Evolutionary conservation across 805 yeast genomes (phyloP), one percentile per base, ranked within the genome.

Genomic region (Brettanomyces naardenensis): DNA sequence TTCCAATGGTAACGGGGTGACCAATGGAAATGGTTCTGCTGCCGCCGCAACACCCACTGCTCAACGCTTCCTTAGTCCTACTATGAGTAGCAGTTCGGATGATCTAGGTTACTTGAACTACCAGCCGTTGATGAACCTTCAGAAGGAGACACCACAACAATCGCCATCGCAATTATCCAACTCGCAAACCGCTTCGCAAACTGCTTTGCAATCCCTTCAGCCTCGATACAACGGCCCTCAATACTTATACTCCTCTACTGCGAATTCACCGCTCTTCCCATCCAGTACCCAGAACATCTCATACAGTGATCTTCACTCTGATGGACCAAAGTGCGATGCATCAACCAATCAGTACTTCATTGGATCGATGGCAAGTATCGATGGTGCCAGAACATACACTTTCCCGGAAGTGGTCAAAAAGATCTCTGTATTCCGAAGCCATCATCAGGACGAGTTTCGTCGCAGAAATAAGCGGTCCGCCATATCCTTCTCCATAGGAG

Each of bases 261-360:
- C 33, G 7, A 18, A 9, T 18, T 31, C 6, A 7, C 26, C 26
- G 26, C 26, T 9, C 10, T 11, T 11, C 11, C 9, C 9, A 14
- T 9, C n/a, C 14, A 19, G 9, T 13, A 31, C 9, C 10, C 31
- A 25, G 23, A 23, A 33, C 23, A 28, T 37, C 30, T 6, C 30
- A 13, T 35, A 35, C 31, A 35, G 17, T 18, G 36, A 43, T 18
- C 35, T 47, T 14, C 44, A 45, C 19, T 23, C 49, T 4, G 31
- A 44, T 4, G 50, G 48, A 5, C 73, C 78, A 7, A 65, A 66
- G 41, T 75, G 75, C 44, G 84, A 79, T 47, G 62, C 69, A 20
- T 51, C 65, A 3, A 78, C 79, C 21, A 81, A 82, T 53, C 92
- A 82, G 53, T 81, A 78, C 51, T 73, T 73, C 50, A 59, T 83